Base-by-base conservation (phyloP, 441 rosid species). In the Syzygium malaccense region DNA sequence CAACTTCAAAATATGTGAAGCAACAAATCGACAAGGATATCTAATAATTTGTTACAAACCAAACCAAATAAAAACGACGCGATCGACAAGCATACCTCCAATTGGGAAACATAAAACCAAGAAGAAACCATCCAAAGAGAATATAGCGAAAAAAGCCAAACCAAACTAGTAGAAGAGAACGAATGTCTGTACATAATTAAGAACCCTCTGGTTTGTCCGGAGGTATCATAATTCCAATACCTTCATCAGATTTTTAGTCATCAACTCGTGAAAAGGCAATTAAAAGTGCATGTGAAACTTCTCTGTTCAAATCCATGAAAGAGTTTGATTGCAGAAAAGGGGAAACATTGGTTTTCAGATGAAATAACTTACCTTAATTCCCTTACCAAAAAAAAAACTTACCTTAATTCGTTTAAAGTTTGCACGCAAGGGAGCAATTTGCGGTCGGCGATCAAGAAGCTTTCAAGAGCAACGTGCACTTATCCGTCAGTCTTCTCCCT, bases 281-380 rank as follows among this genome's bases (percentile, higher is more conserved):
- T 60, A 28, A 60, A 28, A 60, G 32, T 60, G 32, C 9, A 6
- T 14, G 18, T 5, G 18, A 60, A 60, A n/a, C 18, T 62, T 14
- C 68, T 3, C 0, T 3, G 18, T n/a, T 14, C 33, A 13, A n/a
- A n/a, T 28, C 18, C 2, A 9, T 0, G 19, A 62, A 62, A n/a
- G 18, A 60, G 14, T 6, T 60, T 5, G 0, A 0, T 62, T 62
- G 68, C 66, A 5, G 8, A 0, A 60, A 60, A 60, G 18, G 32
- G 15, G 26, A 11, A 60, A 62, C 32, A 28, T 60, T 60, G 32
- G 18, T 2, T 0, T 2, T 13, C 2, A 28, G 18, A 60, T 60
- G 32, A 60, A 60, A 3, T 60, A 6, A 28, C 32, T 60, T 28
- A 60, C 32, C 66, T 58, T 32, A 58, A 58, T 58, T 4, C 17